Evolutionary conservation across 441 rosid species (phyloP).

Genomic region (Kokia cookei): DNA sequence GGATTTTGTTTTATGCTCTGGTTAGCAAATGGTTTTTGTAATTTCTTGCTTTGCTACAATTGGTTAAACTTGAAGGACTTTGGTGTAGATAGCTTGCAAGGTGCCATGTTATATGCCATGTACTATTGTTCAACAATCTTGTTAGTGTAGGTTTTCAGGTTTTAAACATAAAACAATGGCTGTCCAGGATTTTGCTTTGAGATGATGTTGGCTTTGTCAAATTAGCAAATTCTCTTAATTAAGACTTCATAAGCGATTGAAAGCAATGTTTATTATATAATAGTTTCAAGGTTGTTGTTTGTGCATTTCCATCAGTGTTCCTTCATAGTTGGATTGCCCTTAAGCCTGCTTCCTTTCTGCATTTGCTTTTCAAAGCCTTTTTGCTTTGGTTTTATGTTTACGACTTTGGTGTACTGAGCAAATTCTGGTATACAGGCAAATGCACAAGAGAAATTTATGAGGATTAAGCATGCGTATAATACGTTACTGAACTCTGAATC

Average conservation of each 20-base stretch:
- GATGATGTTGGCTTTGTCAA: background rate
- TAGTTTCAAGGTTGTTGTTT: background rate
- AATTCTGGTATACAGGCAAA: constrained; percentile 47
- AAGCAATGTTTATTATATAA: background rate
- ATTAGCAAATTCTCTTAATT: background rate
- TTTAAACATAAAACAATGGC: background rate
- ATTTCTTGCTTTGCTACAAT: no score
- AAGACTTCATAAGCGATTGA: background rate
- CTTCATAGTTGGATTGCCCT: background rate
- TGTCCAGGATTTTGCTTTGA: background rate
- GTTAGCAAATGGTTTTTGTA: no score
- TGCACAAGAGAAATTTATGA: constrained; percentile 91
- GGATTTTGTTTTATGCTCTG: no score
- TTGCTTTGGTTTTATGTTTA: background rate
- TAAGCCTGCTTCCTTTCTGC: background rate
- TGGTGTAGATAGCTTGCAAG: no score
- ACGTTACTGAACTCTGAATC: constrained; percentile 71
- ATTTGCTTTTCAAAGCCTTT: background rate
- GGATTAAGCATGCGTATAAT: constrained; percentile 87
- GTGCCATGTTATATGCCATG: no score
- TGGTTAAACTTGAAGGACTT: no score
- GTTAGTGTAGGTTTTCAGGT: background rate
- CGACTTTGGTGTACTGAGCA: background rate
- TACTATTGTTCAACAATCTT: background rate
- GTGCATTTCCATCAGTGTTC: background rate